phyloP scores from a whole-genome alignment of 73 alveolate species.

The Paramecium primaurelia region DNA sequence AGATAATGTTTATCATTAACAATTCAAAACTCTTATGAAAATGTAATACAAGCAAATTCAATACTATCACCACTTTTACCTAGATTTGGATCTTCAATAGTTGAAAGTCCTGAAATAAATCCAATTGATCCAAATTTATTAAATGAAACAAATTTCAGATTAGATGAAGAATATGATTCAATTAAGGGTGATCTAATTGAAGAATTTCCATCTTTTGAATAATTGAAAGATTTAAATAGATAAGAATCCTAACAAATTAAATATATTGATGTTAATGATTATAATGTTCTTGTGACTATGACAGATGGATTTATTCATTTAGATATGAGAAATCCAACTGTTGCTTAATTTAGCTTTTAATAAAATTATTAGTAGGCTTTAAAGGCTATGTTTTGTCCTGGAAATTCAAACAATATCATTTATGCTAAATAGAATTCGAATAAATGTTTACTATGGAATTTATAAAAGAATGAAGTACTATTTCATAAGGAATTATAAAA shows the following conservation, averaged over 20 bases:
- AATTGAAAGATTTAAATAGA: not conserved
- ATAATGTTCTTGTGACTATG: not conserved
- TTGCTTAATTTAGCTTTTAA: not conserved
- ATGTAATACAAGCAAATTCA: not conserved
- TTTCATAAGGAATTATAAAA: not conserved
- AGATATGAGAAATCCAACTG: constrained; percentile 11
- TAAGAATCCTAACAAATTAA: not conserved
- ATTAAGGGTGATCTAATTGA: not conserved
- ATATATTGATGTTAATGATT: constrained; percentile 10
- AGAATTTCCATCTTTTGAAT: not conserved
- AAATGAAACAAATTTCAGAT: not conserved
- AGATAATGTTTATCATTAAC: not conserved
- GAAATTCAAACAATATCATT: not conserved
- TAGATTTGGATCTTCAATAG: not conserved
- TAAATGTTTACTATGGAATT: not conserved
- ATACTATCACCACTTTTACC: not conserved
- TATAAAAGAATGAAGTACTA: not conserved
- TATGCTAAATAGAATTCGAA: not conserved
- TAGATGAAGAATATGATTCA: not conserved
- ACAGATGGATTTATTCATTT: constrained; percentile 15
- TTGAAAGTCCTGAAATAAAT: not conserved
- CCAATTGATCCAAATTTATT: not conserved
- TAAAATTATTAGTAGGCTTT: not conserved
- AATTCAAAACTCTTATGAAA: not conserved
- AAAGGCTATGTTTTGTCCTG: constrained; percentile 1